Percentiles rank a stretch among this genome's conserved stretches.
Conservation (phyloP, 2,329 filamentous ascomycete genomes). For the Pseudogymnoascus sp. region DNA sequence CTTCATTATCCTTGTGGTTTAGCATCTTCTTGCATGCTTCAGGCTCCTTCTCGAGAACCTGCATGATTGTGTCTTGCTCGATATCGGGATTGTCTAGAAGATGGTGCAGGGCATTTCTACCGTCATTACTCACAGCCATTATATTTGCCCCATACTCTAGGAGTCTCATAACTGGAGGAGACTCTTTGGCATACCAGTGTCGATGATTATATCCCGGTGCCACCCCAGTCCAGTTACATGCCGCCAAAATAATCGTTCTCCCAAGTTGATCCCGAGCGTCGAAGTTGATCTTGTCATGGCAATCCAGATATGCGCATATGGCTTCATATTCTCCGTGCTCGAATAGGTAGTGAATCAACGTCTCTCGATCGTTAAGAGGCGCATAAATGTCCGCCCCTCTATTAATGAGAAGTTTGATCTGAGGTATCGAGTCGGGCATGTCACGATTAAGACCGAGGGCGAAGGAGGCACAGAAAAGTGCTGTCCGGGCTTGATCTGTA, state of each 20-base stretch:
- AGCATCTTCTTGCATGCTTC: slow-evolving; percentile 12
- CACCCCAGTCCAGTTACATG: slow-evolving; percentile 16
- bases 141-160: slow-evolving; percentile 15
- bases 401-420: slow-evolving; percentile 17
- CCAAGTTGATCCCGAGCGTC: slow-evolving; percentile 18
- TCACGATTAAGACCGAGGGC: slow-evolving; percentile 10
- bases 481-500: slow-evolving; percentile 5
- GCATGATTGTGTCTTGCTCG: slow-evolving; percentile 17
- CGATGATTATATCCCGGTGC: slow-evolving; percentile 14
- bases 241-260: slow-evolving; percentile 19
- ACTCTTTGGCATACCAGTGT: slow-evolving; percentile 12
- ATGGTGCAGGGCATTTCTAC: slow-evolving; percentile 19
- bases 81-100: slow-evolving; percentile 17
- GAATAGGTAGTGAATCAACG: slow-evolving; percentile 16
- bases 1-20: slow-evolving; percentile 11
- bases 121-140: slow-evolving; percentile 14
- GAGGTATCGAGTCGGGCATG: not conserved
- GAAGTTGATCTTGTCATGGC: slow-evolving; percentile 17
- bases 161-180: slow-evolving; percentile 15
- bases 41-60: slow-evolving; percentile 16
- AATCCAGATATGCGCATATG: slow-evolving; percentile 14
- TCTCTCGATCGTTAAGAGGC: slow-evolving; percentile 10
- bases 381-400: slow-evolving; percentile 16
- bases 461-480: slow-evolving; percentile 16
- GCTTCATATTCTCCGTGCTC: slow-evolving; percentile 16